Percentiles rank a stretch among this genome's conserved stretches.
phyloP scores from a whole-genome alignment of 192 early-diverging fungal genomes.

The Gonapodya sp. region DNA sequence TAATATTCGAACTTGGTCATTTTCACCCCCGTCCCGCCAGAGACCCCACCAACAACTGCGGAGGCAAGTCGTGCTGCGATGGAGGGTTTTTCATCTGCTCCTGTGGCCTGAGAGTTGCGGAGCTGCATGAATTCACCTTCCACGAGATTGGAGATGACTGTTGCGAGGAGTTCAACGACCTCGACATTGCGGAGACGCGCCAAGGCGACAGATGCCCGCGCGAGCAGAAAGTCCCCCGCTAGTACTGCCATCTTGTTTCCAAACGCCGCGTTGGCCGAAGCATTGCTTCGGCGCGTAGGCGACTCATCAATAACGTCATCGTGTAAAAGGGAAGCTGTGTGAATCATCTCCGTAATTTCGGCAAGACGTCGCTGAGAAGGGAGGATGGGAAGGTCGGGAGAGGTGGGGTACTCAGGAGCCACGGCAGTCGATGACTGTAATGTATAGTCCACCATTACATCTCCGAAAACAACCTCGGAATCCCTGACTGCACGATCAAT shows the following conservation, averaged over 20 bases:
- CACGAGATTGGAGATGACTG: conserved; percentile 84
- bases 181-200: conserved; percentile 81
- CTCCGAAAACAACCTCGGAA: conserved; percentile 18
- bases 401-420: not conserved
- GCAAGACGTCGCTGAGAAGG: conserved; percentile 84
- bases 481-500: conserved; percentile 4
- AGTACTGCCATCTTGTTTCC: conserved; percentile 98
- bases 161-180: conserved; percentile 86
- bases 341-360: conserved; percentile 98
- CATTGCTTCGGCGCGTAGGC: conserved; percentile 58
- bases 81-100: not conserved
- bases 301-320: conserved; percentile 82
- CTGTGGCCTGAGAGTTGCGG: conserved; percentile 45
- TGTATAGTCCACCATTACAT: conserved; percentile 4
- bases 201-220: conserved; percentile 83
- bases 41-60: not conserved
- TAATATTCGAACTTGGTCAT: conserved; percentile 77
- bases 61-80: not conserved
- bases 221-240: conserved; percentile 86
- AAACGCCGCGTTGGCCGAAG: conserved; percentile 75
- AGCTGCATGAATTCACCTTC: conserved; percentile 99
- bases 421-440: not conserved
- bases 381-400: conserved; percentile 40
- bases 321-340: conserved; percentile 89
- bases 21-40: conserved; percentile 17